Evolutionary conservation across 1,284 basidiomycete species (phyloP).

Genomic region (Moesziomyces parantarcticus): DNA sequence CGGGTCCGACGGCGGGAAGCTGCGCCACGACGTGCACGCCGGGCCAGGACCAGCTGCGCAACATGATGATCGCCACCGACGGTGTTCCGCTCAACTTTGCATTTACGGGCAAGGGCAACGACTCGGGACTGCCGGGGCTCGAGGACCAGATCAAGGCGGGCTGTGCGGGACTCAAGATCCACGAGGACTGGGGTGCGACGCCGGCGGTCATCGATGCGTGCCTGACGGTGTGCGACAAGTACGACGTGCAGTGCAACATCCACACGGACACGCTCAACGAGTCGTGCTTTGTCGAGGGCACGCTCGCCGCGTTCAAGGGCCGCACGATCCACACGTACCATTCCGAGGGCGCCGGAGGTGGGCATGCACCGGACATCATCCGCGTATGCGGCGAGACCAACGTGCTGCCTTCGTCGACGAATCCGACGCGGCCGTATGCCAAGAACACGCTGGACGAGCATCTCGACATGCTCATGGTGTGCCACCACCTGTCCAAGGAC

Average conservation of each 20-base stretch:
- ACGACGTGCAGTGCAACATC: conserved; percentile 97
- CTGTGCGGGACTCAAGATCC: conserved; percentile 90
- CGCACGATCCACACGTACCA: conserved; percentile 87
- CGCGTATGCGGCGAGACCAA: conserved; percentile 89
- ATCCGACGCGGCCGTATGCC: conserved; percentile 92
- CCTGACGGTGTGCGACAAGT: conserved; percentile 86
- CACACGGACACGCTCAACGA: conserved; percentile 84
- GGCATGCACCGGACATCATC: conserved; percentile 98
- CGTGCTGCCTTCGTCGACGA: conserved; percentile 96
- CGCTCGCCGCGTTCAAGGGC: conserved; percentile 87
- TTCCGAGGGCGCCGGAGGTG: conserved; percentile 73
- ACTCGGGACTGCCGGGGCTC: conserved; percentile 77
- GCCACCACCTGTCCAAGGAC: conserved; percentile 66
- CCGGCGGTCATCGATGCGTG: conserved; percentile 82
- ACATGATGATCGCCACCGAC: conserved; percentile 76
- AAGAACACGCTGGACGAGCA: conserved; percentile 96
- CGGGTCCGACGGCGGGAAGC: conserved; percentile 88
- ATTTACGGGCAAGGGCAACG: conserved; percentile 84
- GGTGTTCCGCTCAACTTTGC: conserved; percentile 89
- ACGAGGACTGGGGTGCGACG: conserved; percentile 98
- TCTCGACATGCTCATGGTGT: conserved; percentile 96
- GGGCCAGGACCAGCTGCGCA: conserved; percentile 62
- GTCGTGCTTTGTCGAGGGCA: conserved; percentile 87
- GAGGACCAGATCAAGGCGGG: conserved; percentile 89
- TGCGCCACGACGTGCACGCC: conserved; percentile 96